phyloP scores from a whole-genome alignment of 2,329 filamentous ascomycete genomes.

The Trichothecium sympodiale region DNA sequence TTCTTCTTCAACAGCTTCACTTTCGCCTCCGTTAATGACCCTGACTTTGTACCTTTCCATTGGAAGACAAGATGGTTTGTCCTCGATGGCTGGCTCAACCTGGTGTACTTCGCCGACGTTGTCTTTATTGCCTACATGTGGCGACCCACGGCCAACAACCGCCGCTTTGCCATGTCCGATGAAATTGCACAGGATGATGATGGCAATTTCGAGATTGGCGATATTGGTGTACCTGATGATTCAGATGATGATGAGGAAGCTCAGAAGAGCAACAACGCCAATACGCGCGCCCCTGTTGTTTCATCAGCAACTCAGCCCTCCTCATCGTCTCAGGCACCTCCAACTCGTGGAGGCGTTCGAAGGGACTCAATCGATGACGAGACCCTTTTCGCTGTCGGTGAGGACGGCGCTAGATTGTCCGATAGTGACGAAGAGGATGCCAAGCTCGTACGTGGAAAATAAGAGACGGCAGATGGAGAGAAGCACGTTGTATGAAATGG shows the following conservation, averaged over 20 bases:
- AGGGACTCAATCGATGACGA: conserved; percentile 65
- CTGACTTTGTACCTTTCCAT: conserved; percentile 88
- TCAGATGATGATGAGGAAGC: conserved; percentile 46
- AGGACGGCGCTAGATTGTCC: conserved; percentile 72
- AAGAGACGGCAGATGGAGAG: no score
- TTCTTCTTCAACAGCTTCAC: conserved; percentile 98
- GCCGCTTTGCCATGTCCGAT: conserved; percentile 96
- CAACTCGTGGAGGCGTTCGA: conserved; percentile 24
- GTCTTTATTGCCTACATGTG: conserved; percentile 90
- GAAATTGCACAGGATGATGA: conserved; percentile 98
- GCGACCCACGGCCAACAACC: conserved; percentile 93
- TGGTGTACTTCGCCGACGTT: conserved; percentile 92
- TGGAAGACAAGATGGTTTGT: conserved; percentile 98
- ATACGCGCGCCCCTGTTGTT: neutral
- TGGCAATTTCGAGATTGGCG: conserved; percentile 86
- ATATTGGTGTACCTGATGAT: conserved; percentile 66
- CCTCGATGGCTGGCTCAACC: conserved; percentile 90
- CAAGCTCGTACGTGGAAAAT: conserved; percentile 30
- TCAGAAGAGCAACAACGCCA: conserved; percentile 12
- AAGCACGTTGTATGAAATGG: no score
- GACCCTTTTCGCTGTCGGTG: conserved; percentile 90
- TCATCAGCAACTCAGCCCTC: conserved; percentile 3
- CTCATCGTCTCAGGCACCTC: conserved; percentile 2
- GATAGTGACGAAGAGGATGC: conserved; percentile 48
- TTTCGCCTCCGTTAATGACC: conserved; percentile 74